Evolutionary conservation across 1,139 yeast genomes (phyloP).

Genomic region (Scheffersomyces stambukii): DNA sequence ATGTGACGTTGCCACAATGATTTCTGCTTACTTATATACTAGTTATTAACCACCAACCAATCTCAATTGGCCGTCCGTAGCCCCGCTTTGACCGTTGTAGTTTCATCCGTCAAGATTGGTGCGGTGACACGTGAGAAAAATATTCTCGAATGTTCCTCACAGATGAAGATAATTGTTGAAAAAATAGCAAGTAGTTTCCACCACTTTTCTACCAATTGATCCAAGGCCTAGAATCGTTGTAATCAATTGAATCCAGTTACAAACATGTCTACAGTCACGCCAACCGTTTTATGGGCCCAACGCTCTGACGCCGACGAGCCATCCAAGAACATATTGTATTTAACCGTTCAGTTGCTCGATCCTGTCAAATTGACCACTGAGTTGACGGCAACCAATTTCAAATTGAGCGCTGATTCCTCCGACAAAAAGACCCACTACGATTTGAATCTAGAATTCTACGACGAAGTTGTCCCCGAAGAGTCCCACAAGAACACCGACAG

Average conservation of each 20-base stretch:
- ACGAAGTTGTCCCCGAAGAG: conserved; percentile 63
- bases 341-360: conserved; percentile 75
- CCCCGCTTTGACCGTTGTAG: too few species aligned
- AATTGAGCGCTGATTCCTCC: conserved; percentile 54
- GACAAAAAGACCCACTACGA: conserved; percentile 49
- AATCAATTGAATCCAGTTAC: background rate
- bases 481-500: conserved; percentile 55
- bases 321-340: conserved; percentile 66
- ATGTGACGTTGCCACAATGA: too few species aligned
- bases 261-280: conserved; percentile 12
- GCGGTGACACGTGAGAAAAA: too few species aligned
- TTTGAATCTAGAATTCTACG: conserved; percentile 65
- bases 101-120: too few species aligned
- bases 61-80: too few species aligned
- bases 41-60: too few species aligned
- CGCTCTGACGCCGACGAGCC: conserved; percentile 73
- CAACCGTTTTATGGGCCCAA: conserved; percentile 86
- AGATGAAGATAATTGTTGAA: too few species aligned
- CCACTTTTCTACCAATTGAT: too few species aligned
- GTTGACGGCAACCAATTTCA: conserved; percentile 54
- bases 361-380: conserved; percentile 60
- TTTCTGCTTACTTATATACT: too few species aligned
- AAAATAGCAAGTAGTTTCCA: too few species aligned
- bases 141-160: too few species aligned
- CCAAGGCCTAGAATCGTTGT: background rate